These are phyloP conservation scores for Hypomontagnella monticulosa DNA, from an alignment of 495 filamentous ascomycete species.

Conservation along the genomic window DNA sequence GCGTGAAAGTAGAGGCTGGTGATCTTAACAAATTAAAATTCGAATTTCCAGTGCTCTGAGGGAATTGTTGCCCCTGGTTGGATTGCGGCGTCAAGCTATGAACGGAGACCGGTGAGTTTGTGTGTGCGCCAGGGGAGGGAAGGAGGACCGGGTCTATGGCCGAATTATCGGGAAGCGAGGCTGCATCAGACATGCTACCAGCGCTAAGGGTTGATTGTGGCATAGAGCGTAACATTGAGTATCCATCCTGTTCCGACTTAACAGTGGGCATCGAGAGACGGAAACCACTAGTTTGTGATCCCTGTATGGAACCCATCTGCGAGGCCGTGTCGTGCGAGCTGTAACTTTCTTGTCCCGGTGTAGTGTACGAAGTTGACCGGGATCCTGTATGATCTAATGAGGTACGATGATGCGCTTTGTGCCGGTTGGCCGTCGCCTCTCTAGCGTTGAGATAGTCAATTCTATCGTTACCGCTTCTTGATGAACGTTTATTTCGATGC, in stretches of 20 bases:
- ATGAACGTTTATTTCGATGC: conserved; percentile 36
- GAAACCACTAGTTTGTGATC: conserved; percentile 40
- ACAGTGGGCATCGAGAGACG: conserved; percentile 46
- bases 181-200: conserved; percentile 44
- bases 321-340: conserved; percentile 33
- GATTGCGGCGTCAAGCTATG: conserved; percentile 42
- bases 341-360: conserved; percentile 39
- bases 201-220: conserved; percentile 48
- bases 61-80: conserved; percentile 34
- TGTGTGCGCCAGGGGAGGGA: conserved; percentile 49
- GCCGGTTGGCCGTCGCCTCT: conserved; percentile 48
- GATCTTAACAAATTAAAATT: conserved; percentile 43
- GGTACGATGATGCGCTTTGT: conserved; percentile 30
- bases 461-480: conserved; percentile 43
- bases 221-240: conserved; percentile 49
- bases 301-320: conserved; percentile 40
- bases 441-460: conserved; percentile 47
- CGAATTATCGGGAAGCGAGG: conserved; percentile 50
- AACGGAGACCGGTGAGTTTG: conserved; percentile 43
- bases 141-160: conserved; percentile 58
- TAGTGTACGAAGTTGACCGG: conserved; percentile 35
- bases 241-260: conserved; percentile 53
- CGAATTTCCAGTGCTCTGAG: conserved; percentile 34
- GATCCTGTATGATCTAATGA: conserved; percentile 39
- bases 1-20: conserved; percentile 35